Conservation (phyloP, 176 grass and related monocot genomes). For the Ananas comosus region DNA sequence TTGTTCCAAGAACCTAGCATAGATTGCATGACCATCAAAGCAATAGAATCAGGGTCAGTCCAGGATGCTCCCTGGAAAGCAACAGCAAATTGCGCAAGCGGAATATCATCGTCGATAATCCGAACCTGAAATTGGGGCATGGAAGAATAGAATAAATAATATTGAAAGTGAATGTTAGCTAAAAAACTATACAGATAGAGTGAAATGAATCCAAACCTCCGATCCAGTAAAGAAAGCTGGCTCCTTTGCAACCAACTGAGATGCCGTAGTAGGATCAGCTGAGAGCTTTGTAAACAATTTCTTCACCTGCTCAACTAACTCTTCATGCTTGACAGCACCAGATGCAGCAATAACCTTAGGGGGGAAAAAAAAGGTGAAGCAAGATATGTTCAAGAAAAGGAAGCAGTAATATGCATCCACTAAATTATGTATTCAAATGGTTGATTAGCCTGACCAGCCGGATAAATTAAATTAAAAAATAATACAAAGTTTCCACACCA, state of each 20-base stretch:
- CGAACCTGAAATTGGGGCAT: conserved; percentile 40
- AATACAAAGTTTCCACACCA: conserved; percentile 36
- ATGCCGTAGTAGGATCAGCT: conserved; percentile 69
- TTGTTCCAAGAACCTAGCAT: conserved; percentile 98
- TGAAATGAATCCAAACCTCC: conserved; percentile 38
- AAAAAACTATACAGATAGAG: background rate
- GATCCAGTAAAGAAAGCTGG: conserved; percentile 88
- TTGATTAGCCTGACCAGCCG: background rate
- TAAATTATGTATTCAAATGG: background rate
- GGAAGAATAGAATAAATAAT: conserved; percentile 9
- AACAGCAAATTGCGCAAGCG: conserved; percentile 90
- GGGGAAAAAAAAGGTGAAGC: conserved; percentile 12
- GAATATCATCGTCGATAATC: conserved; percentile 92
- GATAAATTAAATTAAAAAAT: background rate
- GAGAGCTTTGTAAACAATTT: conserved; percentile 65
- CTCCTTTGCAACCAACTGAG: conserved; percentile 60
- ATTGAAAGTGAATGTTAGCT: background rate
- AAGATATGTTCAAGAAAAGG: background rate
- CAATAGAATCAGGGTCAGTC: conserved; percentile 89
- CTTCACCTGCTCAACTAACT: conserved; percentile 62
- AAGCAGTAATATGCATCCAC: background rate
- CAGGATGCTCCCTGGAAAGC: conserved; percentile 83
- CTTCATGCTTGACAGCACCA: conserved; percentile 83
- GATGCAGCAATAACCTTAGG: conserved; percentile 78
- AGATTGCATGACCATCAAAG: conserved; percentile 97